Conservation (phyloP, 2,329 filamentous ascomycete genomes). For the Zymoseptoria tritici region DNA sequence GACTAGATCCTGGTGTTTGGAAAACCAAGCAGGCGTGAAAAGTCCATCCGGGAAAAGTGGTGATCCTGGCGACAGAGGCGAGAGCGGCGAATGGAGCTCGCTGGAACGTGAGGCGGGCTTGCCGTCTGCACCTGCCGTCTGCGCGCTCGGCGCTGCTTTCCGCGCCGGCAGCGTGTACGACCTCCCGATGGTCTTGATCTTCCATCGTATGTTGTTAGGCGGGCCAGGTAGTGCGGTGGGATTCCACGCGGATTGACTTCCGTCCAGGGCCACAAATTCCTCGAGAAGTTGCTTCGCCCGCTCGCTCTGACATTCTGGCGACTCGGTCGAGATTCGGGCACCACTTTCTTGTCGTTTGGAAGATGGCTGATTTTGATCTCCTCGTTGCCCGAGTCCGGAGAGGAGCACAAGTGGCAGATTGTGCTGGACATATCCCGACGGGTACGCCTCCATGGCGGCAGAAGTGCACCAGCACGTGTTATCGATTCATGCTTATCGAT, state of each 20-base stretch:
- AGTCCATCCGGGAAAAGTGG: constrained; percentile 83
- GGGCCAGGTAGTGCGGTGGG: constrained; percentile 20
- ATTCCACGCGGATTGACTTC: constrained; percentile 23
- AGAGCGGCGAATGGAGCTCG: constrained; percentile 82
- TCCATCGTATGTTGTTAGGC: constrained; percentile 19
- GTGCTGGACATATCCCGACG: constrained; percentile 70
- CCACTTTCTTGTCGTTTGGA: constrained; percentile 22
- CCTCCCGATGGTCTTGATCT: constrained; percentile 54
- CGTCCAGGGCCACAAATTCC: constrained; percentile 45
- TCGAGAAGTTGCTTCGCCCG: constrained; percentile 50
- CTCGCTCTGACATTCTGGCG: constrained; percentile 22
- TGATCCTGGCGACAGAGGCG: constrained; percentile 77
- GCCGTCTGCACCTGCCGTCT: constrained; percentile 36
- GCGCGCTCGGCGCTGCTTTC: constrained; percentile 54
- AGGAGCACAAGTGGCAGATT: constrained; percentile 79
- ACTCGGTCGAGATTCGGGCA: constrained; percentile 18
- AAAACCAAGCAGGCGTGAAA: constrained; percentile 72
- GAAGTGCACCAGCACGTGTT: neutral
- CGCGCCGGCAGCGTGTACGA: constrained; percentile 55
- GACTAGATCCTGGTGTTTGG: constrained; percentile 79
- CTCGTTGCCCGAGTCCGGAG: constrained; percentile 57
- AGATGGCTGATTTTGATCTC: constrained; percentile 25
- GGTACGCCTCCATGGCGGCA: constrained; percentile 66
- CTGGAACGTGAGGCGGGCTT: constrained; percentile 27
- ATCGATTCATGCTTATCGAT: neutral